Base-by-base conservation (phyloP, 2,329 filamentous ascomycete species). In the Samsoniella hepiali region DNA sequence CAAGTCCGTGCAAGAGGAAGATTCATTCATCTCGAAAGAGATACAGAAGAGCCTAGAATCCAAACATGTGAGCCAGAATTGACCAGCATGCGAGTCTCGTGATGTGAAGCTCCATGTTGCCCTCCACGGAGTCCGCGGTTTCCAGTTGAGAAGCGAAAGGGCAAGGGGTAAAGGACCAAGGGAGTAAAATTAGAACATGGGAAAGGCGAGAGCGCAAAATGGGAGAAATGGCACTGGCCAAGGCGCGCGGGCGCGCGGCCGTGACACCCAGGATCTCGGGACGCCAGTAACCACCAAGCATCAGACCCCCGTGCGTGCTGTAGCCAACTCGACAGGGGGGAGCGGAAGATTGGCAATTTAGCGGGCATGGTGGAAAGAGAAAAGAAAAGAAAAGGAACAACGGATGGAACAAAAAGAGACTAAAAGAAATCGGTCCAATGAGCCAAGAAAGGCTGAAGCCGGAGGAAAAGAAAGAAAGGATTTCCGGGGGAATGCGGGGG, bases 401-500 rank as follows among this genome's bases (percentile, higher is more conserved):
- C n/a, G 44, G 45, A 49, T 58, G 56, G 45, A 49, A 58, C 7
- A 42, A 45, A 4, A 15, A 40, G 2, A 17, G 15, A n/a, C 11
- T 3, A 29, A n/a, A 22, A 51, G 4, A 51, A 51, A n/a, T 27
- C 22, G 22, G 22, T 22, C 27, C 40, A 7, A 10, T 42, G 11
- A 31, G 40, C 6, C 17, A 44, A 44, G 29, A 36, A 40, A 32
- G 44, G 49, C 36, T 27, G 13, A 29, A 58, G 44, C 56, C 44
- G 9, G 15, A 15, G 22, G n/a, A 38, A 34, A 27, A 49, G 56
- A 58, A 11, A n/a, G 15, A 5, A 42, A 31, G 34, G 45, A 50
- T 42, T 53, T 29, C 38, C 47, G 47, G 29, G 49, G 17, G 22
- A 29, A 54, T 61, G 58, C 58, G 58, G 58, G 58, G 49, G 49